Evolutionary conservation across 208 protist genomes (phyloP).

Genomic region (Trypanosoma mega): DNA sequence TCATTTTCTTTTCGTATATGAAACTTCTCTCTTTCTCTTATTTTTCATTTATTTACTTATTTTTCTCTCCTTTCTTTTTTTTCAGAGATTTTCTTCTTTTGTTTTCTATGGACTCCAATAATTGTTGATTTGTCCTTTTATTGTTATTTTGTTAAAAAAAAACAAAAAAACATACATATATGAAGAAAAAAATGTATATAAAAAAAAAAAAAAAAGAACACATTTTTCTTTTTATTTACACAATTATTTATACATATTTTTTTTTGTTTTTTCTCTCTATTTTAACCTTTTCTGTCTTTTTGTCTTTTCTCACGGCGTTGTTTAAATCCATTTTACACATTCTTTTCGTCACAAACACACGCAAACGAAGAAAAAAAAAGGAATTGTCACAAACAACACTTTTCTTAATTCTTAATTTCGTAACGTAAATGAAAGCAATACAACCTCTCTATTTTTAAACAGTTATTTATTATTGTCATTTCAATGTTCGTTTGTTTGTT

Average conservation of each 20-base stretch:
- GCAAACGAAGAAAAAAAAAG: constrained; percentile 3
- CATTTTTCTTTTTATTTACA: background rate
- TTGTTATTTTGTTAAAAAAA: background rate
- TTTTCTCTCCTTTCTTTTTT: background rate
- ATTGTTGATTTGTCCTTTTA: background rate
- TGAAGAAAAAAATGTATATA: constrained; percentile 17
- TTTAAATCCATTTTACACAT: background rate
- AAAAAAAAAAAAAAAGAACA: constrained; percentile 10
- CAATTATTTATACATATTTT: background rate
- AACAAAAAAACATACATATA: constrained; percentile 6
- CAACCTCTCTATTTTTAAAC: too few species aligned
- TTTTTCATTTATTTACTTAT: background rate
- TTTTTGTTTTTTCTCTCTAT: background rate
- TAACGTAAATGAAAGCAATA: too few species aligned
- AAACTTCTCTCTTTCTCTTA: background rate
- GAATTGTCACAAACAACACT: background rate
- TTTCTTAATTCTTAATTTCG: too few species aligned
- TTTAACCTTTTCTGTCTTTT: background rate
- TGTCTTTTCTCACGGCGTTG: background rate
- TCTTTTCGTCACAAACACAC: constrained; percentile 1
- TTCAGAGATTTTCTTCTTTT: background rate
- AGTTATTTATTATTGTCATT: too few species aligned
- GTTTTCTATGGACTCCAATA: background rate
- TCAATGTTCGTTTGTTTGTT: too few species aligned
- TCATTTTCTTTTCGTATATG: background rate